Conservation (phyloP, 805 yeast species). For the Candida orba region DNA sequence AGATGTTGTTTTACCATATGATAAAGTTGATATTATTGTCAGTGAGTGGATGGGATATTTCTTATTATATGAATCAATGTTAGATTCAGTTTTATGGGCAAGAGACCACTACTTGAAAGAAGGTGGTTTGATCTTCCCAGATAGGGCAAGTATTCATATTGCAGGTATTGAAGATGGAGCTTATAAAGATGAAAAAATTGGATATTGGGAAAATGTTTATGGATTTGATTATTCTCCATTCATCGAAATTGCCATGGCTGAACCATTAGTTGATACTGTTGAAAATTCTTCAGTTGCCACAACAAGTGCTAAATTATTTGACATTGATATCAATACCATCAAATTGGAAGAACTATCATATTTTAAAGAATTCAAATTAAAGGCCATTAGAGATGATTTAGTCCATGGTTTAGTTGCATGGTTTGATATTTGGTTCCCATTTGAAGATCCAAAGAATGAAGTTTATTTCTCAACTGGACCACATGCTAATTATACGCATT, state of each 20-base stretch:
- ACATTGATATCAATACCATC: slow-evolving; percentile 86
- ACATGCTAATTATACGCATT: slow-evolving; percentile 88
- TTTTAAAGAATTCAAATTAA: slow-evolving; percentile 57
- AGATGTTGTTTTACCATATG: slow-evolving; percentile 80
- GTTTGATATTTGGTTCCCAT: slow-evolving; percentile 92
- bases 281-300: slow-evolving; percentile 71
- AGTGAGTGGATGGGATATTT: slow-evolving; percentile 99
- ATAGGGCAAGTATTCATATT: slow-evolving; percentile 79
- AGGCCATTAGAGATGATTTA: slow-evolving; percentile 69
- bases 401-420: slow-evolving; percentile 89
- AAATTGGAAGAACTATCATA: slow-evolving; percentile 77
- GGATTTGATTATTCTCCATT: slow-evolving; percentile 96
- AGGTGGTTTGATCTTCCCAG: slow-evolving; percentile 93
- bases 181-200: slow-evolving; percentile 84
- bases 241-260: slow-evolving; percentile 76
- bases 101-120: slow-evolving; percentile 74
- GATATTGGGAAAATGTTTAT: slow-evolving; percentile 94
- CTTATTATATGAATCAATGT: slow-evolving; percentile 91
- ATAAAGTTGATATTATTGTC: slow-evolving; percentile 87
- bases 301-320: slow-evolving; percentile 61
- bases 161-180: slow-evolving; percentile 93
- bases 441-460: slow-evolving; percentile 41
- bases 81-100: slow-evolving; percentile 91
- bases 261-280: slow-evolving; percentile 95
- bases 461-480: slow-evolving; percentile 91